A percentile compares a stretch with the other conserved stretches of the same genome.
These are phyloP conservation scores for Pseudogymnoascus sp. DNA, from an alignment of 2,329 filamentous ascomycete genomes.

Conservation along the genomic window DNA sequence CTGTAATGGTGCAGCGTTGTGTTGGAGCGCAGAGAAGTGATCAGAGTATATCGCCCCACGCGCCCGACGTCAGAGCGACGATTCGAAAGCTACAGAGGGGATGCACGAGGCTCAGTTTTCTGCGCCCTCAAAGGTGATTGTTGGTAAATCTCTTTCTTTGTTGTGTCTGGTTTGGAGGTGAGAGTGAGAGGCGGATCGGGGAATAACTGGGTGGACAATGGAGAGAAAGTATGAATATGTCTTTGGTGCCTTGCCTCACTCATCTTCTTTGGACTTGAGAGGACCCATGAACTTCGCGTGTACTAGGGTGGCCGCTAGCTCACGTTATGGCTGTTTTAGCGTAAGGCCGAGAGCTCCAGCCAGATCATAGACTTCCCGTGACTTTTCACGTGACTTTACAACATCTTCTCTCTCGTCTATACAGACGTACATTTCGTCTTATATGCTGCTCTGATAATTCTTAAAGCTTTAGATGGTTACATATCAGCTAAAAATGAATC, in stretches of 20 bases:
- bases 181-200: background rate
- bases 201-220: background rate
- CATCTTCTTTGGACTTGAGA: background rate
- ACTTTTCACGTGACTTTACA: background rate
- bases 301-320: background rate
- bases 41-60: background rate
- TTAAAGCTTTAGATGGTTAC: background rate
- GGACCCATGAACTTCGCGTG: constrained; percentile 1
- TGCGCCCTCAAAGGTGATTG: background rate
- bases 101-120: background rate
- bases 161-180: background rate
- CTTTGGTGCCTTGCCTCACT: background rate
- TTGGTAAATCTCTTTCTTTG: background rate
- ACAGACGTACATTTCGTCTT: background rate
- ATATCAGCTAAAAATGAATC: background rate
- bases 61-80: constrained; percentile 1
- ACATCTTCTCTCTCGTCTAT: background rate
- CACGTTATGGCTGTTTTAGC: background rate
- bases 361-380: background rate
- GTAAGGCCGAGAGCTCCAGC: background rate
- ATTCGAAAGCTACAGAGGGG: background rate
- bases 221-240: background rate
- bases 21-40: background rate
- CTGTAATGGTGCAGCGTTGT: background rate
- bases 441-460: background rate